Evolutionary conservation across 106 monocot genomes (phyloP).

Genomic region (Vanilla planifolia): DNA sequence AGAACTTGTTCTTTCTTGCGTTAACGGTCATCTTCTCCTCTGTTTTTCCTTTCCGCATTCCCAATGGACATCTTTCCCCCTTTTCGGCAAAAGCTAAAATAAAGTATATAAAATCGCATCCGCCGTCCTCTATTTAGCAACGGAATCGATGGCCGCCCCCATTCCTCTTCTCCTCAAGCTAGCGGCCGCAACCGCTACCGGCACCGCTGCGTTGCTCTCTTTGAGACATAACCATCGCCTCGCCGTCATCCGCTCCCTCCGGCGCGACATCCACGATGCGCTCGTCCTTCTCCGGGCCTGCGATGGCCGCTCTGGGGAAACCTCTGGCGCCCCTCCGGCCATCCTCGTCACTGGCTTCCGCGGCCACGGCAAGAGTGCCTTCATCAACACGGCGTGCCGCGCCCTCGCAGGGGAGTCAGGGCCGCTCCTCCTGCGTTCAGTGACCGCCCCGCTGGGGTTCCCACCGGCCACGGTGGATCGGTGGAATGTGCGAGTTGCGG

Average conservation of each 20-base stretch:
- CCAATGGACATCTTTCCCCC: too few relatives aligned
- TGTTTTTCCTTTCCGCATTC: too few relatives aligned
- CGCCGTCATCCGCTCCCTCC: constrained; percentile 32
- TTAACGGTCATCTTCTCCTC: too few relatives aligned
- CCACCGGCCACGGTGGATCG: constrained; percentile 8
- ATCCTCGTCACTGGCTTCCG: constrained; percentile 50
- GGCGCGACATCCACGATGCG: constrained; percentile 31
- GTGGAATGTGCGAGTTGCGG: constrained; percentile 7
- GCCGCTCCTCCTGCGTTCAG: constrained; percentile 54
- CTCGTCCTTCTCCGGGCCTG: constrained; percentile 6
- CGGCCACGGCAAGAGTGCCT: constrained; percentile 69
- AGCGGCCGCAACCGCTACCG: constrained; percentile 36
- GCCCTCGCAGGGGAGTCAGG: constrained; percentile 53
- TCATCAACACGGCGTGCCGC: constrained; percentile 75
- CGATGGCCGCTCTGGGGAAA: not conserved
- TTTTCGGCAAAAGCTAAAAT: too few relatives aligned
- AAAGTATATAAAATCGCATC: too few relatives aligned
- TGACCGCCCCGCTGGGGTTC: constrained; percentile 34
- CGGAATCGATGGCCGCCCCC: not conserved
- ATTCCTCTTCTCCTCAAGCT: constrained; percentile 37
- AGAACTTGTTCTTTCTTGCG: too few relatives aligned
- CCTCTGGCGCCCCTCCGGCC: constrained; percentile 21
- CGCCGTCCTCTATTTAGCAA: too few relatives aligned
- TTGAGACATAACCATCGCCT: constrained; percentile 19
- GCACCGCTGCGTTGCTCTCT: constrained; percentile 32